A percentile compares a stretch with the other conserved stretches of the same genome.
Conservation (phyloP, 345 rosid genomes). For the Turritis glabra region DNA sequence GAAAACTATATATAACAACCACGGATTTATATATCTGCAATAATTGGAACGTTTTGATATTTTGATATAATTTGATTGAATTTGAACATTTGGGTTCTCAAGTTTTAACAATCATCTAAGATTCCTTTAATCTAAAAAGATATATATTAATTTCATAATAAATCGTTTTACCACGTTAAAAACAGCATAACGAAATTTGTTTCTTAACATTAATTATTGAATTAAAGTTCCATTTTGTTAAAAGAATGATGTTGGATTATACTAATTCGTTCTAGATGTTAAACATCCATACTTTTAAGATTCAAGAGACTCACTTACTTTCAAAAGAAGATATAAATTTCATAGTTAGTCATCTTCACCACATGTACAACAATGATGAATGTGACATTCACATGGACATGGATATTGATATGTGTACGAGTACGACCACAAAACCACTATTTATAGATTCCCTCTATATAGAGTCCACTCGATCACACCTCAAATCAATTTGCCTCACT, state of each 20-base stretch:
- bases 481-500: constrained; percentile 27
- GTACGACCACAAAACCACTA: constrained; percentile 37
- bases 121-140: not conserved
- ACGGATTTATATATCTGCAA: not conserved
- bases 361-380: constrained; percentile 34
- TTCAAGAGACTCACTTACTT: not conserved
- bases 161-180: no score
- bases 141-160: not conserved
- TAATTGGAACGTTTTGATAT: not conserved
- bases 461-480: constrained; percentile 30
- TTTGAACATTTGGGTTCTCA: not conserved
- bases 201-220: no score
- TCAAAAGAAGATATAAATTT: not conserved
- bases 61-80: not conserved
- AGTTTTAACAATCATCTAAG: not conserved
- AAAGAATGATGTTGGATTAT: not conserved
- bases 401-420: constrained; percentile 24
- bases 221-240: no score
- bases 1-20: constrained; percentile 13
- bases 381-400: constrained; percentile 41
- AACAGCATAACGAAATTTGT: no score
- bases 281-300: not conserved
- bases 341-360: constrained; percentile 32
- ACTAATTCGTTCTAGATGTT: not conserved
- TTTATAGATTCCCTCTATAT: constrained; percentile 32